Conservation (phyloP, 2,329 filamentous ascomycete genomes). For the Ceratocystis huliohia region DNA sequence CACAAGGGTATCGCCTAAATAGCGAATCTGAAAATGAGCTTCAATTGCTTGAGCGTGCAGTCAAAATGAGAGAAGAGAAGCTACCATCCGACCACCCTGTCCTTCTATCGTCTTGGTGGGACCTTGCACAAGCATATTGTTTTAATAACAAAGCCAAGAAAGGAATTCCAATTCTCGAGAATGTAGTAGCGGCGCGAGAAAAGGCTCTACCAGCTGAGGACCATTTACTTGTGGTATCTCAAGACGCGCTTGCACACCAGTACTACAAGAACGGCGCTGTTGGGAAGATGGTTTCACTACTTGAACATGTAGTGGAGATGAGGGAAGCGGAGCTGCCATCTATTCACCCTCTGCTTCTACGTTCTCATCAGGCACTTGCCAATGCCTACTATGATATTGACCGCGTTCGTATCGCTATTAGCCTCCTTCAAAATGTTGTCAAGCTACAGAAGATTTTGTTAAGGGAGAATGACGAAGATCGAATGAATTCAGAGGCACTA, state of each 20-base stretch:
- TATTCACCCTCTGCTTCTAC: too few species aligned
- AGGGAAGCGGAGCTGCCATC: background rate
- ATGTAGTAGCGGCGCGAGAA: background rate
- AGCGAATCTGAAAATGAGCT: background rate
- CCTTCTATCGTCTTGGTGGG: background rate
- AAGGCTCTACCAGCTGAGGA: background rate
- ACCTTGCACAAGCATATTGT: background rate
- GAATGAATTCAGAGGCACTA: too few species aligned
- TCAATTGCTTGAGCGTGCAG: background rate
- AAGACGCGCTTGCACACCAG: background rate
- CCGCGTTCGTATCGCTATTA: too few species aligned
- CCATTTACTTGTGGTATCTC: background rate
- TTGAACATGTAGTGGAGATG: too few species aligned
- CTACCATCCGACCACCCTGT: background rate
- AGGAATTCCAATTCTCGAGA: background rate
- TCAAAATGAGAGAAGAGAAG: background rate
- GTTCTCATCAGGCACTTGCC: too few species aligned
- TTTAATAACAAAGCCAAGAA: background rate
- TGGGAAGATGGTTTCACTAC: too few species aligned
- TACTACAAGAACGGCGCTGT: background rate
- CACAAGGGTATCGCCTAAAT: too few species aligned
- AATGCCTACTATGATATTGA: too few species aligned
- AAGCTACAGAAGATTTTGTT: too few species aligned
- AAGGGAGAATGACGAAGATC: too few species aligned
- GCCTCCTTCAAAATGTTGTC: too few species aligned